Evolutionary conservation across 345 rosid species (phyloP).

Genomic region (Brassica napus): Da-Ae NC_063443.1:10638501-10639000

Average conservation of each 20-base stretch:
- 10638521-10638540: not conserved
- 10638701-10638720: not conserved
- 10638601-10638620: not conserved
- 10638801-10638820: not conserved
- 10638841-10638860: not conserved
- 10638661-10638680: not conserved
- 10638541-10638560: conserved; percentile 18
- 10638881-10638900: not conserved
- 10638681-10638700: not conserved
- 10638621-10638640: not conserved
- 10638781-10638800: not conserved
- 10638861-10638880: not conserved
- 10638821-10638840: not conserved
- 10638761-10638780: not conserved
- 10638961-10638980: conserved; percentile 62
- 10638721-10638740: not conserved
- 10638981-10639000: conserved; percentile 53
- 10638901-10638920: conserved; percentile 25
- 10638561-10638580: conserved; percentile 8
- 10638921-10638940: conserved; percentile 11
- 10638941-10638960: conserved; percentile 50
- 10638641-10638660: not conserved
- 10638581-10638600: not conserved
- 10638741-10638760: conserved; percentile 3
- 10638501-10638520: not conserved